Base-by-base conservation (phyloP, 495 filamentous ascomycete genomes). In the Hypoxylon lienhwacheense region DNA sequence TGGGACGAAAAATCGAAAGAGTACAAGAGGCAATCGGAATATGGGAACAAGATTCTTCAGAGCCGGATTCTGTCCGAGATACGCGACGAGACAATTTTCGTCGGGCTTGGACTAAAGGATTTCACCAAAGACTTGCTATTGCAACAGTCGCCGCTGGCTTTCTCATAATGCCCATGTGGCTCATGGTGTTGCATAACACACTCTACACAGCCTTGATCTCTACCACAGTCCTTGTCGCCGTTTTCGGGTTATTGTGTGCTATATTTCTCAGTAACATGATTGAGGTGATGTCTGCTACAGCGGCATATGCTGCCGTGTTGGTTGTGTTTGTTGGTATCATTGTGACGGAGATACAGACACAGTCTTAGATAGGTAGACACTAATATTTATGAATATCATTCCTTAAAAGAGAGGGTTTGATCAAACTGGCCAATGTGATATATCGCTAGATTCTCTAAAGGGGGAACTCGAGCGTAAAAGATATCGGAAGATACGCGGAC, bases 131-230 rank as follows among this genome's bases (percentile, higher is more conserved):
- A 2, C 10, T 47, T 15, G 28, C 12, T 2, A 17, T 59, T 14
- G 54, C 54, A 5, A 1, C 36, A 14, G 8, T 50, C 2, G 54
- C 40, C 4, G 59, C 31, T 2, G 22, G 15, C 14, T 59, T 63
- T 19, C 48, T 63, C 2, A 45, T 59, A 1, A 43, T 16, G 24
- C 59, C 59, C 14, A 63, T 63, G 59, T 63, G 59, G 59, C 39
- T 63, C 10, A 63, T 63, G 59, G 32, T 63, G 26, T 8, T 59
- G 26, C 47, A 29, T 10, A 47, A 24, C 8, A 35, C 7, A 4
- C 29, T 51, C 1, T 47, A 55, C 46, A 55, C 49, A 25, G 5
- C 35, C 12, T 26, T 59, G 1, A 35, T 50, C 3, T 47, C 55
- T n/a, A 59, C 60, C 7, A 59, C 60, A 3, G 49, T 21, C 5